Percentiles rank a stretch among this genome's conserved stretches.
Conservation (phyloP, 2,329 filamentous ascomycete genomes). For the Metarhizium sp. region DNA sequence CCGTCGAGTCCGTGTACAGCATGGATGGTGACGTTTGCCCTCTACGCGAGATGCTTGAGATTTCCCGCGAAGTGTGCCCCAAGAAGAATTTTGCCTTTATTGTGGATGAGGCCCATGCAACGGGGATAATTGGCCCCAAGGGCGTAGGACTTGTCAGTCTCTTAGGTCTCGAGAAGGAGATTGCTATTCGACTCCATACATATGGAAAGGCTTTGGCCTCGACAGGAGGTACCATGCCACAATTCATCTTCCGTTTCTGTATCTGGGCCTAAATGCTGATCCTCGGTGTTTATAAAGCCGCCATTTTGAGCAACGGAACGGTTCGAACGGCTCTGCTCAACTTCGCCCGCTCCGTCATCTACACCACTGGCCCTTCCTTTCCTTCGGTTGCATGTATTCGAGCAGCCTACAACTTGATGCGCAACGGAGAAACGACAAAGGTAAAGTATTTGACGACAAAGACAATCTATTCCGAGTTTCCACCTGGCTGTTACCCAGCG, state of each 20-base stretch:
- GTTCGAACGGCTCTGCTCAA: constrained; percentile 13
- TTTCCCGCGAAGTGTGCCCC: constrained; percentile 23
- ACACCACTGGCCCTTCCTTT: constrained; percentile 12
- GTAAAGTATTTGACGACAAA: background rate
- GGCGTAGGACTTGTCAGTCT: constrained; percentile 39
- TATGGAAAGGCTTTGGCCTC: constrained; percentile 42
- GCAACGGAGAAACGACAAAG: constrained; percentile 4
- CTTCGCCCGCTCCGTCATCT: constrained; percentile 11
- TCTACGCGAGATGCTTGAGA: constrained; percentile 24
- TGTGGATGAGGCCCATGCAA: constrained; percentile 40
- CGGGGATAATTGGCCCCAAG: constrained; percentile 36
- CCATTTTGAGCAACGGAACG: constrained; percentile 11
- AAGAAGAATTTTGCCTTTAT: constrained; percentile 36
- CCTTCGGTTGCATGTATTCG: constrained; percentile 12
- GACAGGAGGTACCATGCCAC: constrained; percentile 17
- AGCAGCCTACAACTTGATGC: constrained; percentile 12
- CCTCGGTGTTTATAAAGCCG: constrained; percentile 2
- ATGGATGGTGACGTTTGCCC: constrained; percentile 38
- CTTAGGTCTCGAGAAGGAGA: constrained; percentile 38
- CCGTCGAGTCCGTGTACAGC: constrained; percentile 34
- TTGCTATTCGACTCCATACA: constrained; percentile 40
- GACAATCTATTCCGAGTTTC: background rate
- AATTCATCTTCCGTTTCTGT: background rate
- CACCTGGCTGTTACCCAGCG: too few species aligned
- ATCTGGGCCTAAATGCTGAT: too few species aligned